Evolutionary conservation across 1,284 basidiomycete species (phyloP), one percentile per base, ranked within the genome.

Genomic region (Apiotrichum sp.): DNA sequence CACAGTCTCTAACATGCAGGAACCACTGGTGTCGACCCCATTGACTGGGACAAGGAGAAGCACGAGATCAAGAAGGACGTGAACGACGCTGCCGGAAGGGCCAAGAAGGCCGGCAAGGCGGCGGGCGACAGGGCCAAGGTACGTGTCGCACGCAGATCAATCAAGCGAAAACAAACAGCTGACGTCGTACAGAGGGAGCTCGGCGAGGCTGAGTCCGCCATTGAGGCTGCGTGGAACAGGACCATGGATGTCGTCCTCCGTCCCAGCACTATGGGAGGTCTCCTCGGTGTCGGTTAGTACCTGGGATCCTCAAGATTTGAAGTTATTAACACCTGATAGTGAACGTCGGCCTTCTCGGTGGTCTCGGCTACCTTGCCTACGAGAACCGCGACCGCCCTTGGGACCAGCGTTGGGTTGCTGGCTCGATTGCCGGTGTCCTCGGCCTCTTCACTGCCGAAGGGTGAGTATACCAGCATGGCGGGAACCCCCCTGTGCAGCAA

Each of bases 231-330:
- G 33, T 86, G 82, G 81, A 77, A 81, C 14, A 70, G 80, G 55
- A 76, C 82, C 31, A 85, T 84, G 67, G 79, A 84, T 42, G 80
- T 82, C 57, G 62, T 89, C 34, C 75, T 88, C 55, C 80, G 82
- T 34, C 87, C 87, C 16, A 81, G 82, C 36, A 83, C 87, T 52
- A 84, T 85, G 6, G 86, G 87, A 45, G 87, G 88, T 46, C 76
- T 88, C 22, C 63, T 89, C 60, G 87, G 87, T 53, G 73, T 89
- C 40, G 79, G 86, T 87, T 62, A 31, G 82, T 79, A 8, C 29
- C 8, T 9, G 36, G 16, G 8, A 13, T 6, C 22, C 22, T 22
- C n/a, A 6, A n/a, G 9, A 4, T 39, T 13, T 9, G 7, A 31
- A 22, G 81, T 78, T 3, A 13, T 32, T 6, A 16, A 11, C 16